Conservation (phyloP, 345 rosid species). For the Lepidium didymum region DNA sequence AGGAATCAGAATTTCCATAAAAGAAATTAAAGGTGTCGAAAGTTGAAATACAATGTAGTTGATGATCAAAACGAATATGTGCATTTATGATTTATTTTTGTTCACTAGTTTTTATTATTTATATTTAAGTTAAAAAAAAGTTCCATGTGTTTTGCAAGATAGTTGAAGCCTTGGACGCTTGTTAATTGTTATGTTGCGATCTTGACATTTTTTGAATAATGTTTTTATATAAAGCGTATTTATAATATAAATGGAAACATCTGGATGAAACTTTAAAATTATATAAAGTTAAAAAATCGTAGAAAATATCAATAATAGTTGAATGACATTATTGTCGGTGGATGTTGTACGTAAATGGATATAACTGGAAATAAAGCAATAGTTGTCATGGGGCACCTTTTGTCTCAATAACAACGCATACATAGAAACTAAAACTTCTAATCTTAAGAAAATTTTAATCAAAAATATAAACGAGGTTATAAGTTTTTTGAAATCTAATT, state of each 20-base stretch:
- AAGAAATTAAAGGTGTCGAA: slow-evolving; percentile 8
- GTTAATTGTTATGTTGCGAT: background rate
- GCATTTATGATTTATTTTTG: slow-evolving; percentile 20
- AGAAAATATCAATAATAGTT: background rate
- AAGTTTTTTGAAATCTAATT: too few relatives aligned
- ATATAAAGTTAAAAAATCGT: background rate
- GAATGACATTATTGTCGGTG: slow-evolving; percentile 14
- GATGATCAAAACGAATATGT: slow-evolving; percentile 17
- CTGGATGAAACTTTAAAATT: background rate
- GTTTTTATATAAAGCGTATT: background rate
- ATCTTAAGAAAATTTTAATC: too few relatives aligned
- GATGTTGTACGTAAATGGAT: slow-evolving; percentile 15
- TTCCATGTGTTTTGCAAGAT: slow-evolving; percentile 6
- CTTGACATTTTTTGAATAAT: background rate
- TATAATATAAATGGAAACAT: background rate
- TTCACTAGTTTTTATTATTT: background rate
- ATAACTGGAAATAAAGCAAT: slow-evolving; percentile 6
- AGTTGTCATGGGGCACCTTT: slow-evolving; percentile 18
- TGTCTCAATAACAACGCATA: slow-evolving; percentile 3
- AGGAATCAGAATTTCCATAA: slow-evolving; percentile 10
- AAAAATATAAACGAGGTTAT: too few relatives aligned
- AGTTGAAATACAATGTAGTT: slow-evolving; percentile 16
- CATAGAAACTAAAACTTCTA: too few relatives aligned
- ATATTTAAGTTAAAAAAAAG: background rate
- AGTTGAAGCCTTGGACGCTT: background rate